phyloP scores from a whole-genome alignment of 139 green algal genomes.

The Volvox reticuliferus region DNA sequence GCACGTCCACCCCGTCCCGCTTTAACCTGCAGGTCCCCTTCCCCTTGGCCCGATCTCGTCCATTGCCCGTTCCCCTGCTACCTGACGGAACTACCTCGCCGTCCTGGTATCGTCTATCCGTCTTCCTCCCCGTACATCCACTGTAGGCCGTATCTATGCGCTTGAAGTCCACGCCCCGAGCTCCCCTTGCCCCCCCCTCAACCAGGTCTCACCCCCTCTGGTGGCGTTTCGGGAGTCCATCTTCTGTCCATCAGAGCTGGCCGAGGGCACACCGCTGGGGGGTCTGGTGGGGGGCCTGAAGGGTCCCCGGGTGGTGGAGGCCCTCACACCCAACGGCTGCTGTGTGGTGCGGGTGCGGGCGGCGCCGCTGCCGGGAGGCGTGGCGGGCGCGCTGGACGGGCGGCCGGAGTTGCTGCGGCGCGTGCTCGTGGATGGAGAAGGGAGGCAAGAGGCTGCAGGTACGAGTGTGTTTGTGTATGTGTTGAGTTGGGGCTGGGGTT shows the following conservation, averaged over 20 bases:
- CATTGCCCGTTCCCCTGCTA: too few species aligned
- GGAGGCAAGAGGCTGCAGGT: background rate
- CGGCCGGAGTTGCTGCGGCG: conserved; percentile 64
- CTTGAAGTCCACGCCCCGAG: too few species aligned
- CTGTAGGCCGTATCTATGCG: too few species aligned
- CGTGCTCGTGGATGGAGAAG: conserved; percentile 23
- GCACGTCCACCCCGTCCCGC: too few species aligned
- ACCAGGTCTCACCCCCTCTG: conserved; percentile 90
- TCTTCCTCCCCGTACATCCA: too few species aligned
- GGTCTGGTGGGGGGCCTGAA: conserved; percentile 19
- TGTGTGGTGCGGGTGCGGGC: conserved; percentile 81
- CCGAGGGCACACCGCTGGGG: conserved; percentile 34
- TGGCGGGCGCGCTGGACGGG: conserved; percentile 74
- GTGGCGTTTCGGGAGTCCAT: conserved; percentile 94
- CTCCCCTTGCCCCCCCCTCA: background rate
- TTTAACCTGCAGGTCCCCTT: too few species aligned
- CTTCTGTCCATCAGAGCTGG: conserved; percentile 60
- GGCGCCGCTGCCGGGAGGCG: conserved; percentile 65
- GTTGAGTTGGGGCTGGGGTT: too few species aligned
- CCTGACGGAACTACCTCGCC: too few species aligned
- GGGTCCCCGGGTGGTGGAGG: conserved; percentile 75
- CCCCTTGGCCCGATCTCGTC: too few species aligned
- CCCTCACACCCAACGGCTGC: conserved; percentile 77
- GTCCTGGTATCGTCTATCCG: too few species aligned
- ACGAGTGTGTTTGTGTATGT: too few species aligned